Evolutionary conservation across 108 stramenopile species (phyloP).

Genomic region (Aurantiochytrium sp.): DNA sequence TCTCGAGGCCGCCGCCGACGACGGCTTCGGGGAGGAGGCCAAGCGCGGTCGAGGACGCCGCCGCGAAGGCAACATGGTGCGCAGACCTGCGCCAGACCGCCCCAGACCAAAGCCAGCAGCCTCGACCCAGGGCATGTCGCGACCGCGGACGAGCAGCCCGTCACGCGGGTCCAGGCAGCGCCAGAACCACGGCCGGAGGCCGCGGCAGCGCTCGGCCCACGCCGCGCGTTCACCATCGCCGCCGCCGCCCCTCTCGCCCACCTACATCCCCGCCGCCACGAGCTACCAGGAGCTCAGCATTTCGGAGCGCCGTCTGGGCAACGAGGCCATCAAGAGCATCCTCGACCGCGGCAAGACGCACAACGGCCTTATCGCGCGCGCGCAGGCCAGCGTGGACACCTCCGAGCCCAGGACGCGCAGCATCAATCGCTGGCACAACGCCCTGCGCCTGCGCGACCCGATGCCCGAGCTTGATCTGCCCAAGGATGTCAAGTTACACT

Average conservation of each 20-base stretch:
- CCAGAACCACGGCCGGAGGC: neutral
- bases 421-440: constrained; percentile 9
- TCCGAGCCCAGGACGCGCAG: constrained; percentile 4
- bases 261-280: neutral
- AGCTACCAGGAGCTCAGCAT: neutral
- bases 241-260: neutral
- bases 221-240: too few relatives aligned
- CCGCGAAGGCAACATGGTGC: neutral
- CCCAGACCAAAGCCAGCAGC: too few relatives aligned
- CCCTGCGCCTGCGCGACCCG: neutral
- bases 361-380: neutral
- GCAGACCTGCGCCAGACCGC: neutral
- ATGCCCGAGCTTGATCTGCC: constrained; percentile 27
- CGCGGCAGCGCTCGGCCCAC: neutral
- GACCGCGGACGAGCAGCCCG: neutral
- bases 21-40: neutral
- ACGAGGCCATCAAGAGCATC: constrained; percentile 22
- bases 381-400: constrained; percentile 3
- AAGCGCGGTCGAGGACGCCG: neutral
- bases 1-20: neutral
- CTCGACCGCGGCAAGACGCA: constrained; percentile 24
- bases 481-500: neutral
- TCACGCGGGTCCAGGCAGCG: too few relatives aligned
- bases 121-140: too few relatives aligned
- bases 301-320: neutral